Percentiles rank a stretch among this genome's conserved stretches.
These are phyloP conservation scores for Stramenopiles sp. DNA, from an alignment of 352 stramenopile genomes.

Conservation along the genomic window DNA sequence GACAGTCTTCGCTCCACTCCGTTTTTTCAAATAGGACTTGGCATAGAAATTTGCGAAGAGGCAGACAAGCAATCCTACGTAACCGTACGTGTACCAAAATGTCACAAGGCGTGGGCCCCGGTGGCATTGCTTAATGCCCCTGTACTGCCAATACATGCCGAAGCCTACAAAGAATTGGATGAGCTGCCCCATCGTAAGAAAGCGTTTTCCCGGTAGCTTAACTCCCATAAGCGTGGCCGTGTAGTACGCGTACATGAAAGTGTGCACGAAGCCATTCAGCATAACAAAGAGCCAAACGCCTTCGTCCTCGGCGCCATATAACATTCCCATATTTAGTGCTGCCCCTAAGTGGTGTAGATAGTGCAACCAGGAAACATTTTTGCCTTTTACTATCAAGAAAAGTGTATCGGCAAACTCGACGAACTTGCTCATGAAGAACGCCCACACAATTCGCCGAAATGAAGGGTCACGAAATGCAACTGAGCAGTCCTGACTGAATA, in stretches of 20 bases:
- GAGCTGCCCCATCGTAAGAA: slow-evolving; percentile 18
- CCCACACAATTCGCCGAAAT: slow-evolving; percentile 11
- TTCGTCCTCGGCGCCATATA: too few species aligned
- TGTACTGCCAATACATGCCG: slow-evolving; percentile 15
- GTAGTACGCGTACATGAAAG: slow-evolving; percentile 21
- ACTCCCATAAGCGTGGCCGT: slow-evolving; percentile 13
- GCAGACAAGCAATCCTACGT: too few species aligned
- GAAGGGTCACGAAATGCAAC: too few species aligned
- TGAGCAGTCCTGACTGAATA: too few species aligned
- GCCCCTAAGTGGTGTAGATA: slow-evolving; percentile 19
- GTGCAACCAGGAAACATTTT: slow-evolving; percentile 18
- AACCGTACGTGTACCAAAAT: too few species aligned
- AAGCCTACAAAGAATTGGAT: slow-evolving; percentile 15
- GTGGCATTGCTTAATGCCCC: slow-evolving; percentile 12
- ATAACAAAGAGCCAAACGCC: slow-evolving; percentile 19
- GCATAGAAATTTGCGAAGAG: too few species aligned
- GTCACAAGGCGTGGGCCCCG: too few species aligned
- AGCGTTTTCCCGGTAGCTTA: slow-evolving; percentile 13
- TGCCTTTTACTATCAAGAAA: slow-evolving; percentile 19
- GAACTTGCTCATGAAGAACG: slow-evolving; percentile 19
- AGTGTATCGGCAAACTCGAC: slow-evolving; percentile 19
- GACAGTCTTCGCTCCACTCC: too few species aligned
- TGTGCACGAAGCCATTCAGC: slow-evolving; percentile 17
- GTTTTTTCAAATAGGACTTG: too few species aligned
- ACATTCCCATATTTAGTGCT: too few species aligned